Percentiles rank a stretch among this genome's conserved stretches.
Conservation (phyloP, 2,329 filamentous ascomycete species). For the Botryotinia calthae region DNA sequence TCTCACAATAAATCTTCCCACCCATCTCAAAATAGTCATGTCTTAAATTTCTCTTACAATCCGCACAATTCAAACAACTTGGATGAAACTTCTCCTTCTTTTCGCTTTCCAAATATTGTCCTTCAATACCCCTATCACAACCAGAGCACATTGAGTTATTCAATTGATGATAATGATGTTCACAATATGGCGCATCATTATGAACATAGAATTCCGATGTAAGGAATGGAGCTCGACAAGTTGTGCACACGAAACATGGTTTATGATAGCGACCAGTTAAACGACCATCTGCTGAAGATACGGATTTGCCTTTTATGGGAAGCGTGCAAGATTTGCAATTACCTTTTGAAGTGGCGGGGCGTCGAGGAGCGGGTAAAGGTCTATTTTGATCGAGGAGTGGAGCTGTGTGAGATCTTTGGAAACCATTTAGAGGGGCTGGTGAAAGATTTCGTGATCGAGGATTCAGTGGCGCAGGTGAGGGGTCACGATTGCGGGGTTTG, state of each 20-base stretch:
- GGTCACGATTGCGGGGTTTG: not conserved
- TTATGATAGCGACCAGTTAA: conserved; percentile 94
- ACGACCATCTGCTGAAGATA: conserved; percentile 89
- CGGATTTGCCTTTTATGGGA: conserved; percentile 82
- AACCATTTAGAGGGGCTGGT: conserved; percentile 18
- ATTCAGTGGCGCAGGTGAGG: not conserved
- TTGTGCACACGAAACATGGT: conserved; percentile 87
- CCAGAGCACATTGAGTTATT: conserved; percentile 82
- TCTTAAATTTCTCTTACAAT: conserved; percentile 70
- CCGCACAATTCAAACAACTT: conserved; percentile 78
- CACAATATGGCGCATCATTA: conserved; percentile 83
- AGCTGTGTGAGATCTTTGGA: conserved; percentile 22
- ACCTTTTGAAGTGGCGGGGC: conserved; percentile 45
- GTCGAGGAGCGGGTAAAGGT: conserved; percentile 22
- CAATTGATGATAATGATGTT: conserved; percentile 85
- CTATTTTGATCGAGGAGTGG: conserved; percentile 14
- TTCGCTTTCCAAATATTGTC: conserved; percentile 87
- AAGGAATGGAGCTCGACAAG: conserved; percentile 75
- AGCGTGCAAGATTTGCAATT: conserved; percentile 80
- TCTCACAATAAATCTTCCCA: conserved; percentile 79
- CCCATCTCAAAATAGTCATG: conserved; percentile 91
- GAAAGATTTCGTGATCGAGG: conserved; percentile 1
- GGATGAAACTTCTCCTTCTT: conserved; percentile 76
- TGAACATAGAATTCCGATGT: conserved; percentile 93
- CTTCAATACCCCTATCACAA: conserved; percentile 86